Conservation (phyloP, 345 rosid genomes). For the Salix suchowensis region DNA sequence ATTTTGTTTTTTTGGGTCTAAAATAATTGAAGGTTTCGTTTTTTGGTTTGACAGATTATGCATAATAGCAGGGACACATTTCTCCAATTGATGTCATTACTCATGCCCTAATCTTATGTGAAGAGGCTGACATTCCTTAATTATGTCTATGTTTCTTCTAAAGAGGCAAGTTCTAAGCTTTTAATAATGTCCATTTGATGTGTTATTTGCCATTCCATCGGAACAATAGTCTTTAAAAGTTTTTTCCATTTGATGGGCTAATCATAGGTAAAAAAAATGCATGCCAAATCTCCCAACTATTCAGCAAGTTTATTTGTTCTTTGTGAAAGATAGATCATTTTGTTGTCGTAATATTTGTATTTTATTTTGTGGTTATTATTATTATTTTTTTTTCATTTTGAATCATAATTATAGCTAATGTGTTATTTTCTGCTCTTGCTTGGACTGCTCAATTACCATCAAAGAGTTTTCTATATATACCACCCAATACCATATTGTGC, state of each 20-base stretch:
- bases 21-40: background rate
- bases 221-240: background rate
- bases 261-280: background rate
- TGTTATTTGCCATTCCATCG: background rate
- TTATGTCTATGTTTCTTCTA: slow-evolving; percentile 64
- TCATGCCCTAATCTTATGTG: slow-evolving; percentile 87
- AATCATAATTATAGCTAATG: background rate
- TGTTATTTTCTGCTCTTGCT: background rate
- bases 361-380: background rate
- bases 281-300: background rate
- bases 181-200: no score
- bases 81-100: slow-evolving; percentile 84
- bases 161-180: slow-evolving; percentile 56
- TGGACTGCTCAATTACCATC: background rate
- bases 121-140: slow-evolving; percentile 80
- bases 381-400: background rate
- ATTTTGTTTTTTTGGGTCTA: no score
- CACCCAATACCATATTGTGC: background rate
- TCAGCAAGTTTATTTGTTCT: background rate
- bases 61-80: slow-evolving; percentile 89
- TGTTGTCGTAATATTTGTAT: background rate
- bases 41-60: slow-evolving; percentile 54
- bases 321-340: background rate
- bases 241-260: background rate
- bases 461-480: background rate